phyloP scores from a whole-genome alignment of 2,329 filamentous ascomycete genomes.

The Cladophialophora exuberans region DNA sequence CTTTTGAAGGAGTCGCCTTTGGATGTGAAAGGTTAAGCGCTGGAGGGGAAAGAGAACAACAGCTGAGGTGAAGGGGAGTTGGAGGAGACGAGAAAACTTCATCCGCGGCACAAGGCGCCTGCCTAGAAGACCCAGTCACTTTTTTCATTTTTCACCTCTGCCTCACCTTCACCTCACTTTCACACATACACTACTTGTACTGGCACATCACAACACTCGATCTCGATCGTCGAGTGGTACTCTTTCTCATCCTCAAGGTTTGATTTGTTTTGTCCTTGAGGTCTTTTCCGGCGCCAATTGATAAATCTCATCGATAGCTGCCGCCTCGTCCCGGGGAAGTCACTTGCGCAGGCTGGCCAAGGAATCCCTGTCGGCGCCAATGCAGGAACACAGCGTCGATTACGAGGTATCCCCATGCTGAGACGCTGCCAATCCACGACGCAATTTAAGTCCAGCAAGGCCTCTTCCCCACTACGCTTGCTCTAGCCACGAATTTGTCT shows the following conservation, averaged over 20 bases:
- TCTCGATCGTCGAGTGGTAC: not conserved
- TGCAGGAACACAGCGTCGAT: conserved; percentile 27
- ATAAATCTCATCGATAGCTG: conserved; percentile 9
- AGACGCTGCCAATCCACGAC: not conserved
- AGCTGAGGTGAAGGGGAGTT: not conserved
- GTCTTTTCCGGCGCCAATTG: conserved; percentile 1
- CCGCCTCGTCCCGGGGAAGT: conserved; percentile 8
- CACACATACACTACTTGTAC: too few relatives aligned
- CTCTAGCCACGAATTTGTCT: conserved; percentile 5
- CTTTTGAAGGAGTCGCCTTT: not conserved
- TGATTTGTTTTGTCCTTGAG: conserved; percentile 2
- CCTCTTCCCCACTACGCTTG: not conserved
- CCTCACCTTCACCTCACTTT: conserved; percentile 10
- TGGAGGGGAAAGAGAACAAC: conserved; percentile 3
- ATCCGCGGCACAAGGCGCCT: conserved; percentile 22
- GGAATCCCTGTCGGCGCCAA: conserved; percentile 24
- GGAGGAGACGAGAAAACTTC: conserved; percentile 1
- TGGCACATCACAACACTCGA: conserved; percentile 1
- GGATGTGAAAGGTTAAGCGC: conserved; percentile 11
- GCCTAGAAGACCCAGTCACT: conserved; percentile 15
- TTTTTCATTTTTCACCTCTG: conserved; percentile 1
- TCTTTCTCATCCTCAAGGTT: not conserved
- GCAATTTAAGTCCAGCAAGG: conserved; percentile 8
- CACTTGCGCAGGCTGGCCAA: conserved; percentile 5
- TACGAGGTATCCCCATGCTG: conserved; percentile 11